phyloP scores from a whole-genome alignment of 208 protist genomes.

The Leishmania lainsoni region DNA sequence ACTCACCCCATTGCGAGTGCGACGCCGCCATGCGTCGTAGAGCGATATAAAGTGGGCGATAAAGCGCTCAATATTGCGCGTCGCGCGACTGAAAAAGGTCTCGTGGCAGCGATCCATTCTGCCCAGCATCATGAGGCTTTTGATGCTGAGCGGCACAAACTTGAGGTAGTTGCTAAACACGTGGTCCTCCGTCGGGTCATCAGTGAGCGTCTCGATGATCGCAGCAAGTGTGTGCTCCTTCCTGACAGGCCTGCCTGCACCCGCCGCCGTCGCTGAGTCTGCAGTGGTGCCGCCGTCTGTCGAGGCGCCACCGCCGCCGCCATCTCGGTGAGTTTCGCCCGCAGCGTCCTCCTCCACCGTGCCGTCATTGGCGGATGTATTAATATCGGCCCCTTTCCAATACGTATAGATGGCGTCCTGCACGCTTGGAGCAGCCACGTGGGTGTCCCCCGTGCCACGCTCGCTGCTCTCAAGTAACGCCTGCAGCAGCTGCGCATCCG shows the following conservation, averaged over 20 bases:
- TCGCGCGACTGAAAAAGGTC: constrained; percentile 69
- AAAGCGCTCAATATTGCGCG: constrained; percentile 65
- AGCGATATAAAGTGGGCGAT: constrained; percentile 72
- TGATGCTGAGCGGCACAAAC: constrained; percentile 82
- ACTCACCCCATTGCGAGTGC: constrained; percentile 36
- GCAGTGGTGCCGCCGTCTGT: neutral
- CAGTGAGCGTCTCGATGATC: constrained; percentile 51
- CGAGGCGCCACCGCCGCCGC: neutral
- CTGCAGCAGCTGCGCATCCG: constrained; percentile 60
- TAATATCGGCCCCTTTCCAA: constrained; percentile 28
- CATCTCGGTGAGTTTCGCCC: neutral
- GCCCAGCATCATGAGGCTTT: constrained; percentile 59
- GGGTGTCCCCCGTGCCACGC: constrained; percentile 20
- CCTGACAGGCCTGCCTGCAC: neutral
- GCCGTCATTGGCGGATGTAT: neutral
- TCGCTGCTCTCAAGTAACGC: constrained; percentile 54
- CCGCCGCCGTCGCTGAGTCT: constrained; percentile 6
- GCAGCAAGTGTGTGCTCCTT: constrained; percentile 38
- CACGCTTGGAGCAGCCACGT: constrained; percentile 35
- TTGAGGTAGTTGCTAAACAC: constrained; percentile 60
- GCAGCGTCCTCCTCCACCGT: constrained; percentile 3
- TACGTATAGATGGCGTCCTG: constrained; percentile 46
- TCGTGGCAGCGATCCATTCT: constrained; percentile 74
- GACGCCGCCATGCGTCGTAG: constrained; percentile 78
- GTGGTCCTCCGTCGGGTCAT: constrained; percentile 57